Evolutionary conservation across 139 green algal species (phyloP), one percentile per base, ranked within the genome.

Genomic region (Coccomyxa sp.): DNA sequence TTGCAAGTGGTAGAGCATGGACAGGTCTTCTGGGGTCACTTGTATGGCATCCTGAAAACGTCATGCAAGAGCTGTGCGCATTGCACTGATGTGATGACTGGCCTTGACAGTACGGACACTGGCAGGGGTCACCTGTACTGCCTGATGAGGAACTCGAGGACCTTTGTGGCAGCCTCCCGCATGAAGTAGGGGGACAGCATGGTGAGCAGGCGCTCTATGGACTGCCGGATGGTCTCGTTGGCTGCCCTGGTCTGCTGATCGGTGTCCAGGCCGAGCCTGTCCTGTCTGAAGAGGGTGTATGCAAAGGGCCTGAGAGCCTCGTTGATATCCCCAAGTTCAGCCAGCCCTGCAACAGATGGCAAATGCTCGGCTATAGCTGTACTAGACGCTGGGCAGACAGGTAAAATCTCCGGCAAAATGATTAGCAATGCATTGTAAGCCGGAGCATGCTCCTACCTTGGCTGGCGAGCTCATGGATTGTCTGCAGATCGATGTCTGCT

Each of bases 71-170:
- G n/a, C n/a, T n/a, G n/a, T n/a, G n/a, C n/a, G n/a, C n/a, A n/a
- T n/a, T n/a, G n/a, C n/a, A n/a, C n/a, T n/a, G n/a, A n/a, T n/a
- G n/a, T n/a, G n/a, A n/a, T n/a, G n/a, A n/a, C n/a, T n/a, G n/a
- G n/a, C n/a, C n/a, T n/a, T n/a, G n/a, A n/a, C n/a, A n/a, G n/a
- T n/a, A n/a, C n/a, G n/a, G n/a, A n/a, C n/a, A n/a, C n/a, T n/a
- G n/a, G n/a, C n/a, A 44, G 50, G 18, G 64, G 88, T 78, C 68
- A 96, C 93, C 84, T 94, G 88, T 91, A 98, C 8, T 87, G 78
- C 6, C 95, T 87, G 14, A 98, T 89, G 18, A 98, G 84, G 78
- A 91, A 97, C 83, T 98, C 95, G 4, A 98, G 84, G 0, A 86
- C 89, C 76, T 96, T 92, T 58, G 92, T 92, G 0, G 92, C 85